Percentiles rank a stretch among this genome's conserved stretches.
These are phyloP conservation scores for Golubevia pallescens DNA, from an alignment of 1,284 basidiomycete genomes.

Conservation along the genomic window DNA sequence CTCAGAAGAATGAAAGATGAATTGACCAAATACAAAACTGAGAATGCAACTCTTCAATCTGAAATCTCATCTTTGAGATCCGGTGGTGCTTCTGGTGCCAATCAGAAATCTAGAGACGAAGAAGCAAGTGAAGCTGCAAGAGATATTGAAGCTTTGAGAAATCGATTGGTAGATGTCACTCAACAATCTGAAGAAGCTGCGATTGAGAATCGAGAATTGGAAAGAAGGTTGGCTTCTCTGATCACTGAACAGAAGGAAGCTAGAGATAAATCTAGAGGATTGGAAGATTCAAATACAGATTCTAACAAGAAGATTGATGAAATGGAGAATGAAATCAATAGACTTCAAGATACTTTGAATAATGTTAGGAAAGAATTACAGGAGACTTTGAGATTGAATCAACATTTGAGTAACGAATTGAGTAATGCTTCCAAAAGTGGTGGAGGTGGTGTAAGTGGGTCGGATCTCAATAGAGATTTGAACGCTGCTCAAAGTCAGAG, in stretches of 20 bases:
- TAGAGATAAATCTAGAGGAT: conserved; percentile 12
- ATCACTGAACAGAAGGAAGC: conserved; percentile 34
- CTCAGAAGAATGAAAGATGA: conserved; percentile 87
- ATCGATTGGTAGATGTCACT: conserved; percentile 37
- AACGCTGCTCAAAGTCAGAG: conserved; percentile 27
- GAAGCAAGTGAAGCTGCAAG: conserved; percentile 34
- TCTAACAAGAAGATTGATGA: conserved; percentile 26
- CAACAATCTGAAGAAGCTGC: conserved; percentile 46
- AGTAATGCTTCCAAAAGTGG: neutral
- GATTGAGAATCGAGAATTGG: conserved; percentile 50
- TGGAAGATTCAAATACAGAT: conserved; percentile 9
- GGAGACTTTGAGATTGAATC: conserved; percentile 37
- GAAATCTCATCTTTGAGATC: conserved; percentile 14
- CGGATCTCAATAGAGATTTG: conserved; percentile 4
- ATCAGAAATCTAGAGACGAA: conserved; percentile 9
- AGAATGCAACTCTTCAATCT: conserved; percentile 53
- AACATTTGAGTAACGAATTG: conserved; percentile 33
- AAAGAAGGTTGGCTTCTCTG: conserved; percentile 30
- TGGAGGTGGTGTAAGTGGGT: neutral
- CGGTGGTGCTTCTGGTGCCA: conserved; percentile 2
- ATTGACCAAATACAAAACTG: conserved; percentile 59
- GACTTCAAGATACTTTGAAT: conserved; percentile 26
- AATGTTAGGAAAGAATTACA: conserved; percentile 30
- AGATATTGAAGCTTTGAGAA: conserved; percentile 47
- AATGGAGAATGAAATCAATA: conserved; percentile 33